phyloP scores from a whole-genome alignment of 202 grass and related monocot genomes.

The Panicum hallii region DNA sequence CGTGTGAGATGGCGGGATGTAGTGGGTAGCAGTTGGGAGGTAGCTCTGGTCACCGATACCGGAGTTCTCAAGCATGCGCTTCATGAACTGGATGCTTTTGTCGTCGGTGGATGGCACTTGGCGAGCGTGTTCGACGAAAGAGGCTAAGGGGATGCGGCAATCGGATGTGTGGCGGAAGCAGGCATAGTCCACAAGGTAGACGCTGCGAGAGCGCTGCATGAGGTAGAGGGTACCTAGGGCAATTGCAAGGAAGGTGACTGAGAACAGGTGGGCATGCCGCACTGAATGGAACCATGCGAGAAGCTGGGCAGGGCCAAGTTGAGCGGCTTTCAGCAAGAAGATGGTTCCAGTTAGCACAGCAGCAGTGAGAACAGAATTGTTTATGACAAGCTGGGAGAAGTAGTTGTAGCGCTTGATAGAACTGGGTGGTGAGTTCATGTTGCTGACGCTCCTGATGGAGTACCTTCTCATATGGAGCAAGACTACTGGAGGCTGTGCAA shows the following conservation, averaged over 20 bases:
- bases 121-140: constrained; percentile 55
- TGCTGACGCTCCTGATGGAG: neutral
- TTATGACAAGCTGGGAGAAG: constrained; percentile 43
- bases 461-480: neutral
- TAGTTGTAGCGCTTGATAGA: constrained; percentile 35
- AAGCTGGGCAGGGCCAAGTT: constrained; percentile 29
- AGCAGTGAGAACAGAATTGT: constrained; percentile 43
- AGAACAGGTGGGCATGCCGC: constrained; percentile 26
- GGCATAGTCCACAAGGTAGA: constrained; percentile 86
- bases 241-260: constrained; percentile 36
- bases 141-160: constrained; percentile 50
- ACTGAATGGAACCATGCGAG: constrained; percentile 24
- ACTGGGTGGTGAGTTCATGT: constrained; percentile 27
- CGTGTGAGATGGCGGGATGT: constrained; percentile 50
- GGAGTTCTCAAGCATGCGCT: constrained; percentile 44
- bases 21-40: constrained; percentile 40
- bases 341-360: neutral
- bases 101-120: constrained; percentile 49
- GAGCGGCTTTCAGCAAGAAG: constrained; percentile 25
- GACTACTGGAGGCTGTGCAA: neutral
- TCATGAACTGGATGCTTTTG: constrained; percentile 51
- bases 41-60: constrained; percentile 68
- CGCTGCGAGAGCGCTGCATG: constrained; percentile 46
- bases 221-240: constrained; percentile 41
- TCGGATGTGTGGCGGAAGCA: constrained; percentile 57